Conservation (phyloP, 2,329 filamentous ascomycete genomes). For the Cladosporium velox region DNA sequence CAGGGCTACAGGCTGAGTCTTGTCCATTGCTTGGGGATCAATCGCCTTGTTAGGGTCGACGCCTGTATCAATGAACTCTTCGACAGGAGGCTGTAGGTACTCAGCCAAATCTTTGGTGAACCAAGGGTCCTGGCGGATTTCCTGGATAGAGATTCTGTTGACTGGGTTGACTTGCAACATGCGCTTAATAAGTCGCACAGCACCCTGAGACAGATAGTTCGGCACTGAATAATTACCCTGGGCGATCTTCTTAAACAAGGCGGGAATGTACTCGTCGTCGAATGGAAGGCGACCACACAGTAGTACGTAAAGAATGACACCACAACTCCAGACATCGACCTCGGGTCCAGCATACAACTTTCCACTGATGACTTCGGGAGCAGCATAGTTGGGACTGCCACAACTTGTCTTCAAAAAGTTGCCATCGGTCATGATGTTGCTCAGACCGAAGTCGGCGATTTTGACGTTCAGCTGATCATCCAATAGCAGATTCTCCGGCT, state of each 20-base stretch:
- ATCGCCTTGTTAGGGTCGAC: constrained; percentile 92
- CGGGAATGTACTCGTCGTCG: constrained; percentile 97
- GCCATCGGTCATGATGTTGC: constrained; percentile 99
- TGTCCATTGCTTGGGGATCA: constrained; percentile 76
- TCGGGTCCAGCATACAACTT: constrained; percentile 97
- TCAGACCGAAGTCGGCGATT: constrained; percentile 97
- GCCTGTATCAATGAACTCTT: constrained; percentile 93
- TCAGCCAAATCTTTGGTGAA: constrained; percentile 83
- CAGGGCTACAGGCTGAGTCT: constrained; percentile 73
- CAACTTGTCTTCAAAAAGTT: constrained; percentile 99
- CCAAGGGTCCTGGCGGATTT: constrained; percentile 93
- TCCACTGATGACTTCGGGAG: constrained; percentile 94
- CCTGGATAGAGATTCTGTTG: constrained; percentile 87
- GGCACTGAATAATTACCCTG: constrained; percentile 92
- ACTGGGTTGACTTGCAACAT: constrained; percentile 97
- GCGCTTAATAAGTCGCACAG: constrained; percentile 78
- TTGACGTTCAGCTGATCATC: constrained; percentile 97
- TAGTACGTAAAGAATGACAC: constrained; percentile 66
- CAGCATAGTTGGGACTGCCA: constrained; percentile 96
- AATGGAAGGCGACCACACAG: constrained; percentile 77
- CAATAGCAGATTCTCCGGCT: constrained; percentile 93
- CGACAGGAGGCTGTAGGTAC: constrained; percentile 82
- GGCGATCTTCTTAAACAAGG: constrained; percentile 95
- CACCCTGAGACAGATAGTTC: constrained; percentile 83
- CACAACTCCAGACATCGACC: constrained; percentile 94